Conservation (phyloP, 768 basidiomycete genomes). For the Mycena indigotica region DNA sequence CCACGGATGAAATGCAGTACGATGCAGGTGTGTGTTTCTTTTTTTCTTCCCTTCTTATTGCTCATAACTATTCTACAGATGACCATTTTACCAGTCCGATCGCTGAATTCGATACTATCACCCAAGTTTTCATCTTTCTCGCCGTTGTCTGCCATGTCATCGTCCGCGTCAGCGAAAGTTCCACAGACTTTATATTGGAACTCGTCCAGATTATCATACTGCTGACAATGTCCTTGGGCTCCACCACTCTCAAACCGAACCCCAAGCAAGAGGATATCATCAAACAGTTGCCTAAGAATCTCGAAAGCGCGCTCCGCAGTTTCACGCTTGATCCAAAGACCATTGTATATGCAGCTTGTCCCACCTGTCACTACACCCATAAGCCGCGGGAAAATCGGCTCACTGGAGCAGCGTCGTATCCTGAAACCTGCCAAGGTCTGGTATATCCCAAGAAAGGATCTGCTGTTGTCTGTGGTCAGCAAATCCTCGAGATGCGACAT, state of each 20-base stretch:
- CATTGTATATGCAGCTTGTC: slow-evolving; percentile 9
- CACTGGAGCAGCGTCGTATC: neutral
- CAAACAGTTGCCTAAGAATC: slow-evolving; percentile 8
- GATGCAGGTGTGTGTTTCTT: neutral
- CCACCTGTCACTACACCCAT: slow-evolving; percentile 15
- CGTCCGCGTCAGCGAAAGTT: neutral
- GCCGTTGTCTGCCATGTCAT: slow-evolving; percentile 13
- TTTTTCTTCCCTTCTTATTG: neutral
- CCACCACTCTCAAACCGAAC: neutral
- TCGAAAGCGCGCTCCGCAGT: neutral
- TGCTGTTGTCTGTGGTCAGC: neutral
- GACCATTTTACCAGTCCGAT: neutral
- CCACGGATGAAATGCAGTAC: neutral
- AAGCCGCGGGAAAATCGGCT: neutral
- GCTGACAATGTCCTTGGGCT: slow-evolving; percentile 4
- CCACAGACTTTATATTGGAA: slow-evolving; percentile 3
- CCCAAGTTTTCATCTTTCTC: slow-evolving; percentile 9
- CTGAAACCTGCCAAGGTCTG: neutral
- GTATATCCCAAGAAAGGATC: neutral
- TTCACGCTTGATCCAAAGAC: slow-evolving; percentile 14
- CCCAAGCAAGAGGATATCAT: slow-evolving; percentile 14
- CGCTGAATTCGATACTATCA: neutral
- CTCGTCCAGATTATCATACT: slow-evolving; percentile 3
- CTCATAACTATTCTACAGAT: neutral
- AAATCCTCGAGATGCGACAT: neutral